phyloP scores from a whole-genome alignment of 202 grass and related monocot genomes.

The Setaria viridis region DNA sequence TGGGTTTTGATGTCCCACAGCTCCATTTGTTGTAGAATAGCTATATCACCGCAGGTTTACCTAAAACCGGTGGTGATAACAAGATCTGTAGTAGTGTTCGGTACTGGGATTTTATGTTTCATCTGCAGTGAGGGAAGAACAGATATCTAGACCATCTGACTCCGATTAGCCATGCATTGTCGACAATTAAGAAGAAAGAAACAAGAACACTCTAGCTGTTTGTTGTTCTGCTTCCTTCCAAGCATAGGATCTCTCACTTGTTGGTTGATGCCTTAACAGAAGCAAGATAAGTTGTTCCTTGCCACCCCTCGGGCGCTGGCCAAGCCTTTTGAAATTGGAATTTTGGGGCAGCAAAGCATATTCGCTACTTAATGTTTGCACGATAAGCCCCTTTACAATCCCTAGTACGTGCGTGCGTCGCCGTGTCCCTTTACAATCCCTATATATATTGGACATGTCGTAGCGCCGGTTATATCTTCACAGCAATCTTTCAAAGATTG shows the following conservation, averaged over 20 bases:
- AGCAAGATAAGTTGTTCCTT: conserved; percentile 1
- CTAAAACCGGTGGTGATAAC: too few species aligned
- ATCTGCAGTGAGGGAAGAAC: too few species aligned
- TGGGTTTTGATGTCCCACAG: too few species aligned
- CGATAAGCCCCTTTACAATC: neutral
- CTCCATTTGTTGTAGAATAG: too few species aligned
- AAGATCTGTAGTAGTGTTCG: too few species aligned
- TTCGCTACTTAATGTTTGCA: neutral
- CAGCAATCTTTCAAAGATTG: neutral
- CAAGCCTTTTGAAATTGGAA: neutral
- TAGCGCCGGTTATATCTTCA: neutral
- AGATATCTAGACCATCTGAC: neutral
- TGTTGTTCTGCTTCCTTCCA: neutral
- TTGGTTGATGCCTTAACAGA: neutral
- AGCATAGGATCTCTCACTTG: neutral
- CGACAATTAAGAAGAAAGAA: neutral
- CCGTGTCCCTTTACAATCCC: neutral
- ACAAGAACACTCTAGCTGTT: neutral
- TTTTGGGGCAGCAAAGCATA: neutral
- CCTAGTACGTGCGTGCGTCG: neutral
- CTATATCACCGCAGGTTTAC: too few species aligned
- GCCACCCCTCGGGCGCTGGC: neutral
- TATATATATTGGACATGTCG: neutral
- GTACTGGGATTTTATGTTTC: neutral
- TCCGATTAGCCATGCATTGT: neutral